Base-by-base conservation (phyloP, 768 basidiomycete genomes). In the Tylopilus subfusipes region DNA sequence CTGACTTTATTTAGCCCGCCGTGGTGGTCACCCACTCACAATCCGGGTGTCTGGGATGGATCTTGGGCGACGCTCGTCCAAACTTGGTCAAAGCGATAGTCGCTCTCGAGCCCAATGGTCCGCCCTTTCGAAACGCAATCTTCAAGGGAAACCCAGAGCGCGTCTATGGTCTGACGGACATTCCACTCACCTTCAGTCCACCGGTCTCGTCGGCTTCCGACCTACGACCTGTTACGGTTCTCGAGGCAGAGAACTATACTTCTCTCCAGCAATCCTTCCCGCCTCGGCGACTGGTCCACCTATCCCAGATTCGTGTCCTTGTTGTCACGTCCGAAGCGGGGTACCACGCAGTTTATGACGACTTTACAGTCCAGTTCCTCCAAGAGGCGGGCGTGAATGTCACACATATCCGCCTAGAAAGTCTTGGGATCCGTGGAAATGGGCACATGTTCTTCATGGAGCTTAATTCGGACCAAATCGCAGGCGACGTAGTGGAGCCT, bases 371-470 rank as follows among this genome's bases (percentile, higher is more conserved):
- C 21, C 65, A 72, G 29, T 82, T 72, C 61, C 63, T 82, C 51
- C 57, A 48, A 22, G 72, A 76, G 45, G 80, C 76, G 0, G 80
- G 79, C 0, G 78, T 80, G 19, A 50, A 63, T 18, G 77, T 79
- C 7, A 67, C 75, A 16, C 74, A 77, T 55, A 60, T 77, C 36
- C 65, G 65, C 16, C 61, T 82, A 18, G 66, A 63, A n/a, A 70
- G 72, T 29, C 57, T 77, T 2, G 80, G 80, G 9, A 76, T 82
- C 22, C 72, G 66, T 48, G 80, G 80, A 40, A 82, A 82, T 57
- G 80, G 77, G 2, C 80, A 82, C 65, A 75, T 82, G 75, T 75
- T 82, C 68, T 80, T 81, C 56, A 78, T 82, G 76, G 80, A 82
- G 52, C 74, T 70, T 53, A 82, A 82, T 59, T 73, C 66, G 11